These are phyloP conservation scores for Tolypocladium capitatum DNA, from an alignment of 2,329 filamentous ascomycete genomes.

Conservation along the genomic window DNA sequence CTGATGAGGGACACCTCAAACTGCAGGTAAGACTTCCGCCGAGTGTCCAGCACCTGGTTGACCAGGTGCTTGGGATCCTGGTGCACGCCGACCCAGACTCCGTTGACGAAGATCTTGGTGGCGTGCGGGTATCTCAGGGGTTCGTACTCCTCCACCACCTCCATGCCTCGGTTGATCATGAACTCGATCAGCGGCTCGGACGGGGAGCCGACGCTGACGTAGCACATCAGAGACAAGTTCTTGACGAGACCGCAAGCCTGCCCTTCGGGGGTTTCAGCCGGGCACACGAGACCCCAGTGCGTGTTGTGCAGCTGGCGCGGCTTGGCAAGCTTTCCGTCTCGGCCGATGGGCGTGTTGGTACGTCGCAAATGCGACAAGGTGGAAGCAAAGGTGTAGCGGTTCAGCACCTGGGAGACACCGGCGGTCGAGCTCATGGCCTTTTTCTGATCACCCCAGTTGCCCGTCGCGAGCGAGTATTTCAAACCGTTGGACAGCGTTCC, in stretches of 20 bases:
- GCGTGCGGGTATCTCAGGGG: constrained; percentile 74
- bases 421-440: constrained; percentile 91
- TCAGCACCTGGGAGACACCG: constrained; percentile 94
- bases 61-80: constrained; percentile 79
- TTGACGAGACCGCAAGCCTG: constrained; percentile 98
- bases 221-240: constrained; percentile 95
- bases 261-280: constrained; percentile 93
- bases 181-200: constrained; percentile 86
- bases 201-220: constrained; percentile 88
- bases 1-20: constrained; percentile 90
- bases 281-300: constrained; percentile 95
- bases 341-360: constrained; percentile 93
- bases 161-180: constrained; percentile 93
- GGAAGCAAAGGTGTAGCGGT: constrained; percentile 93
- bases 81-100: constrained; percentile 94
- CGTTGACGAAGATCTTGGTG: constrained; percentile 96
- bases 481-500: constrained; percentile 84
- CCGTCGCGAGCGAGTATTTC: constrained; percentile 93
- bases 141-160: constrained; percentile 90
- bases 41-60: constrained; percentile 60
- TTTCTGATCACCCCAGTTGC: constrained; percentile 99
- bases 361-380: constrained; percentile 92
- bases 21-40: constrained; percentile 70
- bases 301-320: constrained; percentile 96
- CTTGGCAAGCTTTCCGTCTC: constrained; percentile 97